Percentiles rank a stretch among this genome's conserved stretches.
Conservation (phyloP, 129 eudicot genomes). For the Chrysanthemum seticuspe region DNA sequence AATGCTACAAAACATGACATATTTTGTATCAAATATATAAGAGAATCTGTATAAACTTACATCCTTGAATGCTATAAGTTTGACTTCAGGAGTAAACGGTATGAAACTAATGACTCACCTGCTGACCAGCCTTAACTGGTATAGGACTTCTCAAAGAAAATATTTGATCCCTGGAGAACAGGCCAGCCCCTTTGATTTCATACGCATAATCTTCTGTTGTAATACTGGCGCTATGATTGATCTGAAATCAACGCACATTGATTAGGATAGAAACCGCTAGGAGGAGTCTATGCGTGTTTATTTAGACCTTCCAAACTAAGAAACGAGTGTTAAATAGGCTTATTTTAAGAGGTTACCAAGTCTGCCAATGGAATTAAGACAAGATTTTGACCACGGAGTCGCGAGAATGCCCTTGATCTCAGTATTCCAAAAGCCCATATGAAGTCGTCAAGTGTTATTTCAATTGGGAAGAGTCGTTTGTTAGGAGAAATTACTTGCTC, state of each 20-base stretch:
- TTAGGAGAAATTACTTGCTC: slow-evolving; percentile 79
- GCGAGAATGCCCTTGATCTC: slow-evolving; percentile 95
- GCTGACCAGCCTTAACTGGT: slow-evolving; percentile 90
- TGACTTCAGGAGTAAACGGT: slow-evolving; percentile 18
- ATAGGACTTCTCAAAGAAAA: slow-evolving; percentile 79
- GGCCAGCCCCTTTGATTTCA: slow-evolving; percentile 92
- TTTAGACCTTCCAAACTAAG: background rate
- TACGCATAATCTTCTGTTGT: slow-evolving; percentile 81
- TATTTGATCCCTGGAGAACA: slow-evolving; percentile 89
- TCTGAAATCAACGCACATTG: slow-evolving; percentile 39
- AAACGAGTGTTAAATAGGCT: slow-evolving; percentile 19
- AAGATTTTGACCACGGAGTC: slow-evolving; percentile 84
- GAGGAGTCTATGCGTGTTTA: slow-evolving; percentile 13
- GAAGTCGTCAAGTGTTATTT: slow-evolving; percentile 74
- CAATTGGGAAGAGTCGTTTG: slow-evolving; percentile 75
- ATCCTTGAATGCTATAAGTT: background rate
- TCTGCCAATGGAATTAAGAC: slow-evolving; percentile 89
- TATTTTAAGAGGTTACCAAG: slow-evolving; percentile 50
- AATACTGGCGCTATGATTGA: slow-evolving; percentile 77
- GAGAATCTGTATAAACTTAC: background rate
- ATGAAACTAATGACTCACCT: slow-evolving; percentile 48
- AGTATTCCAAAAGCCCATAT: slow-evolving; percentile 97
- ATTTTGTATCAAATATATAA: background rate
- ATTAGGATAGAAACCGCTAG: slow-evolving; percentile 5
- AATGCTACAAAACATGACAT: background rate